phyloP scores from a whole-genome alignment of 1,284 basidiomycete species.

The Pulchroboletus neoregius region DNA sequence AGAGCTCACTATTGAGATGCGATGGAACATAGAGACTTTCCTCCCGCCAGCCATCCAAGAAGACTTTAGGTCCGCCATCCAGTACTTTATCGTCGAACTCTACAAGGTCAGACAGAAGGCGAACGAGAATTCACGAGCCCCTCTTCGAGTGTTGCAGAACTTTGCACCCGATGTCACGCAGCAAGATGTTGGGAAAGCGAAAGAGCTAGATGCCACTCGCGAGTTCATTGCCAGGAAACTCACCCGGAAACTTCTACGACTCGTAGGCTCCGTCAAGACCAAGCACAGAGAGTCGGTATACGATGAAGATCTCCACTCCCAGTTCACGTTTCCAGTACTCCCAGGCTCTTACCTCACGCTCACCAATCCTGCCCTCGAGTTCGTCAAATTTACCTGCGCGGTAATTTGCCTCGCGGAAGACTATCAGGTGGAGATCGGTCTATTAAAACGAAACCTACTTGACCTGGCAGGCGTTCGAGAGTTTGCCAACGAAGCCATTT shows the following conservation, averaged over 20 bases:
- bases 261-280: conserved; percentile 66
- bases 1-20: conserved; percentile 76
- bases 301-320: conserved; percentile 54
- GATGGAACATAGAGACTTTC: conserved; percentile 94
- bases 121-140: conserved; percentile 59
- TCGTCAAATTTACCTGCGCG: conserved; percentile 86
- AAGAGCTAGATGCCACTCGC: conserved; percentile 65
- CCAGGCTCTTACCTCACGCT: conserved; percentile 82
- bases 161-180: conserved; percentile 61
- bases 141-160: conserved; percentile 74
- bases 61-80: conserved; percentile 74
- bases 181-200: conserved; percentile 62
- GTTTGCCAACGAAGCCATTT: conserved; percentile 80
- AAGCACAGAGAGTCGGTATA: conserved; percentile 59
- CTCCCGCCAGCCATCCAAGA: conserved; percentile 81
- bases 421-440: conserved; percentile 79
- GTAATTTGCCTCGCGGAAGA: conserved; percentile 78
- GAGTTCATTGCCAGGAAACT: conserved; percentile 80
- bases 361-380: conserved; percentile 81
- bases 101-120: conserved; percentile 73
- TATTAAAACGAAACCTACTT: conserved; percentile 86
- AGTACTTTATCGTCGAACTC: conserved; percentile 84
- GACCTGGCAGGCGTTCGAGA: conserved; percentile 88
- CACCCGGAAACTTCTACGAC: conserved; percentile 77
- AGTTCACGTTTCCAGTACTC: conserved; percentile 79